phyloP scores from a whole-genome alignment of 768 basidiomycete genomes.

The Lactarius evosmus region DNA sequence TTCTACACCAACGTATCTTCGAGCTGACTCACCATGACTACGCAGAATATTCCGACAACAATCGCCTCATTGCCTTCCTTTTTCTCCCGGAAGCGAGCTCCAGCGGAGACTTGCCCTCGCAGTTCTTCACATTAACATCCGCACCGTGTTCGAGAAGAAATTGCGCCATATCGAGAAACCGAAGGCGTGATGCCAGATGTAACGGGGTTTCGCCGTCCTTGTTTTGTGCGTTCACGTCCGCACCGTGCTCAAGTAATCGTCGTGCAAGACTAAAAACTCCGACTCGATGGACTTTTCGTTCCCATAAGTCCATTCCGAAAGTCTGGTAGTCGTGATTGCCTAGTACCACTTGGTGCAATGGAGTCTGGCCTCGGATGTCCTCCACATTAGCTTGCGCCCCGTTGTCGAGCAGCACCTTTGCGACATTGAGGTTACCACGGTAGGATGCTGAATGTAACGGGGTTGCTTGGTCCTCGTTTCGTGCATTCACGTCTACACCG shows the following conservation, averaged over 20 bases:
- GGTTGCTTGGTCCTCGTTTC: background rate
- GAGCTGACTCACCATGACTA: background rate
- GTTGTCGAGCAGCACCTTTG: background rate
- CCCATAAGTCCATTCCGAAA: background rate
- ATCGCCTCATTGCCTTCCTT: background rate
- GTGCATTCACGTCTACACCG: background rate
- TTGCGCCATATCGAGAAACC: background rate
- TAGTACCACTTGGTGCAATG: background rate
- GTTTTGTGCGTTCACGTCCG: background rate
- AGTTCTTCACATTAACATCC: conserved; percentile 1
- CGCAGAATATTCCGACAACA: background rate
- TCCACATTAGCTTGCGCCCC: background rate
- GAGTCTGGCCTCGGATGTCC: background rate
- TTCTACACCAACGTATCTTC: background rate
- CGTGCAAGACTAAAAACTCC: background rate
- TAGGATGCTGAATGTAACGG: background rate
- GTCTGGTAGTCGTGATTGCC: background rate
- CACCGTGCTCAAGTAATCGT: background rate
- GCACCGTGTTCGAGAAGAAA: background rate
- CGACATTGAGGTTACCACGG: background rate
- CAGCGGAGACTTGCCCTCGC: background rate
- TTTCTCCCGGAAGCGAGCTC: background rate
- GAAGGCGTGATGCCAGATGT: background rate
- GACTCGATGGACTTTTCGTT: background rate
- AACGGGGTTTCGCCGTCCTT: background rate